These are phyloP conservation scores for Hymenoscyphus fraxineus DNA, from an alignment of 2,329 filamentous ascomycete genomes.

Conservation along the genomic window DNA sequence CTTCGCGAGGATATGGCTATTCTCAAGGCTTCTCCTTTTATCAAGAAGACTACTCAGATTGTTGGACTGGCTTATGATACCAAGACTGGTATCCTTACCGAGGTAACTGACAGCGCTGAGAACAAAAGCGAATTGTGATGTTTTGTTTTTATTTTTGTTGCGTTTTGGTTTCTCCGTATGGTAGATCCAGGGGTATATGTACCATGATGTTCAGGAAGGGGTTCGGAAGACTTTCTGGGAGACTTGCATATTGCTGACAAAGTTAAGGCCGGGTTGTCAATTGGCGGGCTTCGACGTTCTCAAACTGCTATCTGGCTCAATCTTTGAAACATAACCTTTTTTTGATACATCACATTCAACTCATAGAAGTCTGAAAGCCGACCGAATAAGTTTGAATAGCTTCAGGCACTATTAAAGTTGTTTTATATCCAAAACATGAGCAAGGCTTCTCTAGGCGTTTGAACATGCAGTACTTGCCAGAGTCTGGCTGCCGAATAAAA, in stretches of 20 bases:
- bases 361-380: not conserved
- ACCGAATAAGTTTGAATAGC: not conserved
- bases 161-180: too few species aligned
- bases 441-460: not conserved
- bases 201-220: too few species aligned
- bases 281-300: not conserved
- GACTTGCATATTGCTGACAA: not conserved
- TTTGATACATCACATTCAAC: not conserved
- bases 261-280: not conserved
- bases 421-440: not conserved
- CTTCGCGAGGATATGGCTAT: conserved; percentile 22
- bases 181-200: too few species aligned
- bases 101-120: conserved; percentile 12
- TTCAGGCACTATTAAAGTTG: not conserved
- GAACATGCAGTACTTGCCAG: too few species aligned
- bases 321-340: not conserved
- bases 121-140: conserved; percentile 14
- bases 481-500: too few species aligned
- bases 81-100: conserved; percentile 18
- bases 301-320: not conserved
- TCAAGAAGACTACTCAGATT: conserved; percentile 24
- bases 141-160: not conserved
- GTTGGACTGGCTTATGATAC: conserved; percentile 25
- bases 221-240: not conserved
- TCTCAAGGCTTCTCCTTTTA: conserved; percentile 23